Evolutionary conservation across 148 eudicot species (phyloP).

Genomic region (Oxyria digyna): DNA sequence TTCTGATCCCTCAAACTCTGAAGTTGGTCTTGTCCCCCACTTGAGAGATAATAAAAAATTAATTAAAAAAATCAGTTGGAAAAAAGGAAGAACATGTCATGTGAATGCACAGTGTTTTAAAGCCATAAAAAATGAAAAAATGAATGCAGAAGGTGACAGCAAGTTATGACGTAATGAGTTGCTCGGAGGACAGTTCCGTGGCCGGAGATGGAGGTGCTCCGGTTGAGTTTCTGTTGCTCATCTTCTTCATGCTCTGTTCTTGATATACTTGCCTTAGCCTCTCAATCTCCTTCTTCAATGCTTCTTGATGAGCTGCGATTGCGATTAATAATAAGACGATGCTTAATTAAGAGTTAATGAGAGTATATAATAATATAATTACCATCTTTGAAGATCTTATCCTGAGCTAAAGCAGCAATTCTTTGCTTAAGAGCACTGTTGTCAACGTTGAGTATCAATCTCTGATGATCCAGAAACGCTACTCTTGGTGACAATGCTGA

Average conservation of each 20-base stretch:
- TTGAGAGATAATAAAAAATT: background rate
- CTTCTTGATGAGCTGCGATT: constrained; percentile 77
- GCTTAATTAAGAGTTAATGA: background rate
- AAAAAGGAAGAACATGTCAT: constrained; percentile 10
- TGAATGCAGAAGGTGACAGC: background rate
- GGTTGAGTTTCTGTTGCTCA: constrained; percentile 4
- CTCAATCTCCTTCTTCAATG: constrained; percentile 81
- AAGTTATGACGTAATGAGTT: constrained; percentile 21
- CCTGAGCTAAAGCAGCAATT: constrained; percentile 89
- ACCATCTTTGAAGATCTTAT: constrained; percentile 95
- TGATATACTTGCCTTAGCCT: constrained; percentile 61
- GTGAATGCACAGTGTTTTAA: constrained; percentile 5
- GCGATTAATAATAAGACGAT: background rate
- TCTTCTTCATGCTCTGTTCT: constrained; percentile 23
- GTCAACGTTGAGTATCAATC: constrained; percentile 75
- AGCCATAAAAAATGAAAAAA: constrained; percentile 3
- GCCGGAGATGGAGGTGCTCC: background rate
- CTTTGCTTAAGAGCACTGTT: constrained; percentile 83
- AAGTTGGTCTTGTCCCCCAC: constrained; percentile 7
- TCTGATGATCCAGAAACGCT: constrained; percentile 83
- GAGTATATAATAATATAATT: too few species aligned
- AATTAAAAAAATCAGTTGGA: background rate
- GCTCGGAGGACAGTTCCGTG: constrained; percentile 14
- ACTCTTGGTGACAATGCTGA: constrained; percentile 91
- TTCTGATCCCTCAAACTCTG: constrained; percentile 2